These are phyloP conservation scores for Phoma sp. DNA, from an alignment of 2,329 filamentous ascomycete genomes.

Conservation along the genomic window DNA sequence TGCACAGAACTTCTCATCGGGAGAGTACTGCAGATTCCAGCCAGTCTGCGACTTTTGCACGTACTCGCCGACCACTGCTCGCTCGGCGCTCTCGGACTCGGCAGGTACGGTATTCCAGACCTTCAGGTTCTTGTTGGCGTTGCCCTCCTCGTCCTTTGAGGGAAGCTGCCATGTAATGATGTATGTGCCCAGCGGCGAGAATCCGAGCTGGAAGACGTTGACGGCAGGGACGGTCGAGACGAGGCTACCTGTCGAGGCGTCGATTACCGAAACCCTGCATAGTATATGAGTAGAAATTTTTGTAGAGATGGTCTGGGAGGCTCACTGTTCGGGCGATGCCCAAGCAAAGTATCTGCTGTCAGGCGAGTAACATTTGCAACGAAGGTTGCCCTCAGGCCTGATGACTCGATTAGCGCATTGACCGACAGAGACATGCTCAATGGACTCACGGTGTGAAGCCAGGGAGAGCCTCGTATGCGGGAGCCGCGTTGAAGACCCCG, in stretches of 20 bases:
- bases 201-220: conserved; percentile 92
- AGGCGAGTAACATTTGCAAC: conserved; percentile 93
- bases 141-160: conserved; percentile 89
- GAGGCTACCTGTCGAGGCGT: conserved; percentile 77
- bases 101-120: conserved; percentile 88
- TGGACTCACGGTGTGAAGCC: conserved; percentile 70
- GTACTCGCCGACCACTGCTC: conserved; percentile 79
- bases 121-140: conserved; percentile 95
- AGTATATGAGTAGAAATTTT: not conserved
- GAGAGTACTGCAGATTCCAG: conserved; percentile 97
- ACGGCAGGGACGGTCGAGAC: conserved; percentile 77
- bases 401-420: conserved; percentile 19
- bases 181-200: conserved; percentile 91
- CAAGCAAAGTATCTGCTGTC: conserved; percentile 97
- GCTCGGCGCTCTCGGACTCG: conserved; percentile 65
- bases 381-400: conserved; percentile 90
- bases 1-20: conserved; percentile 91
- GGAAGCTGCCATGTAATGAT: conserved; percentile 97
- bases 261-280: conserved; percentile 77
- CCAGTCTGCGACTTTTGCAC: conserved; percentile 95
- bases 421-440: conserved; percentile 1
- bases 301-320: not conserved
- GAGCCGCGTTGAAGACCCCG: conserved; percentile 89
- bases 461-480: conserved; percentile 82
- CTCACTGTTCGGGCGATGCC: conserved; percentile 80